Conservation (phyloP, 106 monocot species). For the Allium sativum region DNA sequence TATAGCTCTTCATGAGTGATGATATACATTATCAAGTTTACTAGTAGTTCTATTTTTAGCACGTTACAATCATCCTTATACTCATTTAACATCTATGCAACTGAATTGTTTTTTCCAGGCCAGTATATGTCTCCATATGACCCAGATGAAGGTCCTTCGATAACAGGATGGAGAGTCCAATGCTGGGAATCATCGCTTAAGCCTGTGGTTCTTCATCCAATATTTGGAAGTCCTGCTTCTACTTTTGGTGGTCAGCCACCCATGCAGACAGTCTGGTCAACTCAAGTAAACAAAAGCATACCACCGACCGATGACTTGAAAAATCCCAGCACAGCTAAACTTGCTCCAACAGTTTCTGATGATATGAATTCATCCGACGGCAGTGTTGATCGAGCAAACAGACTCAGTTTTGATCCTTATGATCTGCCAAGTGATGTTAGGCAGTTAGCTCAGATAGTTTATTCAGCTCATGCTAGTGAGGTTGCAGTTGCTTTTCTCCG, state of each 20-base stretch:
- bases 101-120: constrained; percentile 30
- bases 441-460: constrained; percentile 90
- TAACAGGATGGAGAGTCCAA: constrained; percentile 98
- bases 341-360: constrained; percentile 48
- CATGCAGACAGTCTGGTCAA: constrained; percentile 94
- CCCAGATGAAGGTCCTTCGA: constrained; percentile 98
- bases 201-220: constrained; percentile 97
- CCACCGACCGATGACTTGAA: constrained; percentile 84
- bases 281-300: constrained; percentile 86
- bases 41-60: no score
- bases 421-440: constrained; percentile 98
- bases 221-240: constrained; percentile 90
- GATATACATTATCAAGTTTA: no score
- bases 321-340: constrained; percentile 35
- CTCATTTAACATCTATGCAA: not conserved
- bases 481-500: constrained; percentile 96
- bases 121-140: constrained; percentile 99
- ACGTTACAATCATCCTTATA: no score
- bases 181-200: constrained; percentile 96
- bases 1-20: no score
- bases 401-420: constrained; percentile 93
- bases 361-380: constrained; percentile 80
- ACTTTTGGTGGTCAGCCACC: constrained; percentile 87
- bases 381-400: constrained; percentile 64
- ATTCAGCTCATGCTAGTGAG: constrained; percentile 94